phyloP scores from a whole-genome alignment of 2,329 filamentous ascomycete species.

The Xylariaceae sp. region DNA sequence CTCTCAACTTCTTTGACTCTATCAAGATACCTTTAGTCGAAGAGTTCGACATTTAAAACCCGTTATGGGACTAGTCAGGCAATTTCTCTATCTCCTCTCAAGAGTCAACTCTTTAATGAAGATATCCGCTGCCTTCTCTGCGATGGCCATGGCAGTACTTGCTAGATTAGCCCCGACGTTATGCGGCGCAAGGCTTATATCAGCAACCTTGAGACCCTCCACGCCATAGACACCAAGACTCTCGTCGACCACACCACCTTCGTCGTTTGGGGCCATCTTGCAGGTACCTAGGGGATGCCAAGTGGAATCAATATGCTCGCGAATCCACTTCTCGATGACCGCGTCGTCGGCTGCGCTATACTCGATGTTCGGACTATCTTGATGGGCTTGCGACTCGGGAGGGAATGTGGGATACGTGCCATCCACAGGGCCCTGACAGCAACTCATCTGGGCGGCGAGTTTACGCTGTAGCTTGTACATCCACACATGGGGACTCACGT shows the following conservation, averaged over 20 bases:
- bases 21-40: no score
- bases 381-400: constrained; percentile 27
- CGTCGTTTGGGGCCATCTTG: constrained; percentile 32
- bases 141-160: background rate
- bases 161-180: background rate
- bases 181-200: constrained; percentile 22
- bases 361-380: constrained; percentile 24
- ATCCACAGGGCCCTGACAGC: constrained; percentile 43
- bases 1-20: no score
- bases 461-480: constrained; percentile 60
- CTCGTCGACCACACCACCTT: constrained; percentile 36
- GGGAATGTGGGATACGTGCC: constrained; percentile 22
- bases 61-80: no score
- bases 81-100: background rate
- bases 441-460: constrained; percentile 49
- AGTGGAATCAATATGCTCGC: constrained; percentile 31
- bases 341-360: constrained; percentile 40
- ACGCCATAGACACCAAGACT: constrained; percentile 36
- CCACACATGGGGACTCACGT: constrained; percentile 49
- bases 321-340: constrained; percentile 37
- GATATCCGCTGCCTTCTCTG: background rate
- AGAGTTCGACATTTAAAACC: no score
- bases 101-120: background rate
- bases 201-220: constrained; percentile 33
- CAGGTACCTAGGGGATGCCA: constrained; percentile 31